Evolutionary conservation across 192 early-diverging fungal genomes (phyloP).

Genomic region (Linnemannia schmuckeri): DNA sequence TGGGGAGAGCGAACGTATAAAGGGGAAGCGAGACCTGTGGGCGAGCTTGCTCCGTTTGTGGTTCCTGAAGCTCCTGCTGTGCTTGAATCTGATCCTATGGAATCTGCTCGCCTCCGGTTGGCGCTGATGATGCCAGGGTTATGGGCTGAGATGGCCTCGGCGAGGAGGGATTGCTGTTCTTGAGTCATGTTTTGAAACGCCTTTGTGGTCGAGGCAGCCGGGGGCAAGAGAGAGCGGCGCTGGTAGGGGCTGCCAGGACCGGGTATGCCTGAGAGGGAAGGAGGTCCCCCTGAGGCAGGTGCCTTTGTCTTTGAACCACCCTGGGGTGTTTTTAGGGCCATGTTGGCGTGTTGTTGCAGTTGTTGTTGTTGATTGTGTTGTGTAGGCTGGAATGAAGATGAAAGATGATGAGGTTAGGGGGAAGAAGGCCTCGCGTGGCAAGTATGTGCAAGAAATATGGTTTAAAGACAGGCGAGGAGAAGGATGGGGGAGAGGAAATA

Average conservation of each 20-base stretch:
- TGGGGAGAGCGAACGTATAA: slow-evolving; percentile 28
- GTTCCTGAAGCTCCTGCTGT: slow-evolving; percentile 4
- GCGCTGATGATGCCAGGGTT: slow-evolving; percentile 26
- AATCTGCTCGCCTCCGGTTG: slow-evolving; percentile 33
- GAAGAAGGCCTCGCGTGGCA: background rate
- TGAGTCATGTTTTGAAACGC: slow-evolving; percentile 42
- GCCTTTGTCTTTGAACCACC: slow-evolving; percentile 43
- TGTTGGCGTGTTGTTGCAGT: background rate
- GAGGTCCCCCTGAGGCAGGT: slow-evolving; percentile 21
- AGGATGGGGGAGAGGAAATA: background rate
- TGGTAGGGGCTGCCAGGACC: slow-evolving; percentile 9
- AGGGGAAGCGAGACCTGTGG: slow-evolving; percentile 18
- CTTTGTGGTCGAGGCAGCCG: slow-evolving; percentile 14
- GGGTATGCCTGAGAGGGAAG: slow-evolving; percentile 41
- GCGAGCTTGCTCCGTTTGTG: background rate
- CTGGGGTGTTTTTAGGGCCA: slow-evolving; percentile 39
- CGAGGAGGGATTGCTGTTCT: slow-evolving; percentile 55
- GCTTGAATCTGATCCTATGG: slow-evolving; percentile 15
- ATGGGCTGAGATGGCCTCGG: slow-evolving; percentile 52
- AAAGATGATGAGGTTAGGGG: slow-evolving; percentile 21
- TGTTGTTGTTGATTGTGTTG: background rate
- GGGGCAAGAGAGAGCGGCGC: slow-evolving; percentile 22
- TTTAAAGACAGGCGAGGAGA: background rate
- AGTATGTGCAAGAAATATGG: background rate
- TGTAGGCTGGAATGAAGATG: background rate